Evolutionary conservation across 2,329 filamentous ascomycete species (phyloP).

Genomic region (Lachnellula cervina): DNA sequence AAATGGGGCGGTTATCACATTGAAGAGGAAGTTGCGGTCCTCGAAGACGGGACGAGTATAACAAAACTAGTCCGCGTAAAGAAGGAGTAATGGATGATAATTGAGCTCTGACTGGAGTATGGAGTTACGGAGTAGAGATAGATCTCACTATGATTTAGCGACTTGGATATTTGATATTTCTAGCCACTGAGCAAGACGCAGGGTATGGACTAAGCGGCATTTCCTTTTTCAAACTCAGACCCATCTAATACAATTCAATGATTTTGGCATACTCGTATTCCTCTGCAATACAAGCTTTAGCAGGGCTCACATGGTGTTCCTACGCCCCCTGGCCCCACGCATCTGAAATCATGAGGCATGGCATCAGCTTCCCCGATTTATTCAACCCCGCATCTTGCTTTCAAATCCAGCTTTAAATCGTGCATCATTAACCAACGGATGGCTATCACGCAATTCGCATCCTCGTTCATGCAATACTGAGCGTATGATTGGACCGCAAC

Average conservation of each 20-base stretch:
- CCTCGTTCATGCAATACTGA: neutral
- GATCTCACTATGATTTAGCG: neutral
- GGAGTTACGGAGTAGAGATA: neutral
- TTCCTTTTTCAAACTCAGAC: too few species aligned
- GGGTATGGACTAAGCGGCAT: too few species aligned
- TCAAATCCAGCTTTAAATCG: too few species aligned
- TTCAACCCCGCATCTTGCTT: neutral
- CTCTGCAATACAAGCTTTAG: too few species aligned
- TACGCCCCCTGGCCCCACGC: neutral
- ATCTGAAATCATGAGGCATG: neutral
- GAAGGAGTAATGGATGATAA: conserved; percentile 2
- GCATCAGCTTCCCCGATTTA: neutral
- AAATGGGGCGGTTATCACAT: conserved; percentile 53
- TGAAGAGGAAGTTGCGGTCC: conserved; percentile 54
- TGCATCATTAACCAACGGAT: too few species aligned
- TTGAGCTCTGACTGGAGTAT: neutral
- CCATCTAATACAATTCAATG: too few species aligned
- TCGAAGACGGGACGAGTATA: conserved; percentile 63
- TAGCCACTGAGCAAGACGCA: too few species aligned
- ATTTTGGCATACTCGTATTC: too few species aligned
- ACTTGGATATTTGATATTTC: too few species aligned
- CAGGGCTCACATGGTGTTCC: neutral
- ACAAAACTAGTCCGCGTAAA: conserved; percentile 46
- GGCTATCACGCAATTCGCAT: conserved; percentile 1
- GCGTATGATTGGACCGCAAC: neutral